Base-by-base conservation (phyloP, 805 yeast species). In the Candida krabiensis region DNA sequence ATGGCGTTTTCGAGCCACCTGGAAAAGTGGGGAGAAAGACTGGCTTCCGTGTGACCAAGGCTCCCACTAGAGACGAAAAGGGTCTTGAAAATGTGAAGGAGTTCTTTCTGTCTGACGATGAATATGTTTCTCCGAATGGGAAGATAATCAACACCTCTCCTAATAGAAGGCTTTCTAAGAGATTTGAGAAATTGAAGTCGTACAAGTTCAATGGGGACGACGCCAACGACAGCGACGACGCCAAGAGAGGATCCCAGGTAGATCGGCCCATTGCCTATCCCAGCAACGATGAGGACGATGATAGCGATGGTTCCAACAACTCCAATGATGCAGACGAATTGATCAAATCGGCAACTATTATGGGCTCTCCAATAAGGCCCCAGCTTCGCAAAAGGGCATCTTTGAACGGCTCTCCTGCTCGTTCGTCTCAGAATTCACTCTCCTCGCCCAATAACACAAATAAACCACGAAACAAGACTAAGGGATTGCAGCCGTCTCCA, bases 31-130 rank as follows among this genome's bases (percentile, higher is more conserved):
- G 88, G 28, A 69, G 90, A n/a, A 80, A 77, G 53, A 80, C 86
- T 0, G 88, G 88, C 5, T 60, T 80, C 13, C 51, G 48, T 19
- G 38, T 60, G 3, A 47, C 58, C 0, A 43, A 48, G 19, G 56
- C 63, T 0, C 63, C 82, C 22, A 64, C 64, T 29, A 71, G 73
- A 48, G 85, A 82, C 55, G 69, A 70, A 33, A 72, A 78, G 49
- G 77, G 82, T 19, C 73, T 83, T 76, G 90, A 83, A 50, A 83
- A 79, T 49, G 55, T 83, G 12, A 81, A 79, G 46, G 88, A 81
- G 39, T 83, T 82, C 56, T 83, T 82, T 37, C 49, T 61, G 9
- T 60, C 64, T 37, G 70, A 68, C 31, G 84, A 79, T 35, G 79
- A 74, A 14, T 66, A 60, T 18, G 58, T 52, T 31, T 46, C 55